Percentiles rank a stretch among this genome's conserved stretches.
phyloP scores from a whole-genome alignment of 257 asterid species.

The Capsicum chinense region DNA sequence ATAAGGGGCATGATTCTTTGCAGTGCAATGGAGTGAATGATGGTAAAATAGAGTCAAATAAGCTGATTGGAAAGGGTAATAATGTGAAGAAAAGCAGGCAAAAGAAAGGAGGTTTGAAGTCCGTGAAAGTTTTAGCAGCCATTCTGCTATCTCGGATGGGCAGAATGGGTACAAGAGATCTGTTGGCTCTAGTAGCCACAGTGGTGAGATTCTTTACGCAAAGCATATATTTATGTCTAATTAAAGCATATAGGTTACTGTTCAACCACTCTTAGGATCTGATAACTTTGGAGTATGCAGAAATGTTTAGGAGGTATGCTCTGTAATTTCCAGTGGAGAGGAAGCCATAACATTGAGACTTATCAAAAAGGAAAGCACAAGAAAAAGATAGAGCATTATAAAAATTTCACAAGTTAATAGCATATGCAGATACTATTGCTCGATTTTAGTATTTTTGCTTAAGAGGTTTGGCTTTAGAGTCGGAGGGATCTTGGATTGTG shows the following conservation, averaged over 20 bases:
- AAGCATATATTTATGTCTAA: neutral
- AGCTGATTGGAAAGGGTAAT: constrained; percentile 53
- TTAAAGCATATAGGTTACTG: constrained; percentile 9
- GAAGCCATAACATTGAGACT: neutral
- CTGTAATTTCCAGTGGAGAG: constrained; percentile 13
- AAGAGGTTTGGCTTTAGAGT: neutral
- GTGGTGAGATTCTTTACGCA: constrained; percentile 70
- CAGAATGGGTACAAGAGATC: constrained; percentile 69
- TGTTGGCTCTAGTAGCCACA: constrained; percentile 77
- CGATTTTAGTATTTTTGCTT: constrained; percentile 6
- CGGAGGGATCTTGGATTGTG: constrained; percentile 24
- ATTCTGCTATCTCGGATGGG: constrained; percentile 90
- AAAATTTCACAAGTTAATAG: constrained; percentile 13
- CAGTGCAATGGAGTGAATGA: constrained; percentile 58
- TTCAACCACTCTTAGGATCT: constrained; percentile 20
- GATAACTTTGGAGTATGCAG: constrained; percentile 16
- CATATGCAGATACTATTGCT: constrained; percentile 16
- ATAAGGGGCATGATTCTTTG: constrained; percentile 45
- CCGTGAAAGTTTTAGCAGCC: constrained; percentile 89
- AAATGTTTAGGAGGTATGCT: constrained; percentile 2
- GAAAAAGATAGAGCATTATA: neutral
- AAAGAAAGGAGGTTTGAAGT: constrained; percentile 81
- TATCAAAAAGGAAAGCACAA: neutral
- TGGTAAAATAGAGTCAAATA: constrained; percentile 44
- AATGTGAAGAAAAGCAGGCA: constrained; percentile 71